Base-by-base conservation (phyloP, 345 rosid genomes). In the Viola odorata region DNA sequence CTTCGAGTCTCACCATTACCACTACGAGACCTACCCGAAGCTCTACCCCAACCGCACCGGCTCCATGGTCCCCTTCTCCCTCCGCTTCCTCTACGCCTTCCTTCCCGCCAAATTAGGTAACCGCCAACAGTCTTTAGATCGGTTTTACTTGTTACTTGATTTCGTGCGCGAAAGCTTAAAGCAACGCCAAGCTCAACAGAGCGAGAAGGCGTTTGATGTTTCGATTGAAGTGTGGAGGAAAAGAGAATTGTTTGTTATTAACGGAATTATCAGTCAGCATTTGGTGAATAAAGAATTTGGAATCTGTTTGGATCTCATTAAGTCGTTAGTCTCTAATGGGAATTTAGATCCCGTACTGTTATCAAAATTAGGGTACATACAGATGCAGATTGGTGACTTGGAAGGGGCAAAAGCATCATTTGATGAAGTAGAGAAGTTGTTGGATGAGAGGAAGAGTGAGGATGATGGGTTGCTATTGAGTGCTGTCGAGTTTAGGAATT, bases 41-140 rank as follows among this genome's bases (percentile, higher is more conserved):
- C 58, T 81, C 38, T 90, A 90, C 75, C 85, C 84, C 0, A 76
- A 74, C 65, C 82, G 91, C 47, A 68, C 70, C 3, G 99, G 99
- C 12, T 94, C 99, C 37, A 88, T 94, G 96, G 85, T 90, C 14
- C 99, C 99, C 39, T 94, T 94, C 82, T 68, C 81, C 41, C 79
- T 94, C 36, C 89, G 97, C 50, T 94, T 92, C 91, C 80, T 94
- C 49, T 77, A 86, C 42, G 89, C 91, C 39, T 65, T 90, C 53
- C 55, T 90, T 12, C 97, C 91, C 0, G 66, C 77, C 12, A 94
- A 84, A 67, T 55, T 83, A 9, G 89, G 84, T 8, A 77, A 74
- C 37, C 89, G 91, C 12, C 84, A 75, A 57, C 80, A 81, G 45
- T 96, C 96, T 1, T 65, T 85, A 40, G 99, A 90, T 71, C 84